A percentile compares a stretch with the other conserved stretches of the same genome.
Evolutionary conservation across 495 filamentous ascomycete species (phyloP).

Genomic region (Sordaria brevicollis): DNA sequence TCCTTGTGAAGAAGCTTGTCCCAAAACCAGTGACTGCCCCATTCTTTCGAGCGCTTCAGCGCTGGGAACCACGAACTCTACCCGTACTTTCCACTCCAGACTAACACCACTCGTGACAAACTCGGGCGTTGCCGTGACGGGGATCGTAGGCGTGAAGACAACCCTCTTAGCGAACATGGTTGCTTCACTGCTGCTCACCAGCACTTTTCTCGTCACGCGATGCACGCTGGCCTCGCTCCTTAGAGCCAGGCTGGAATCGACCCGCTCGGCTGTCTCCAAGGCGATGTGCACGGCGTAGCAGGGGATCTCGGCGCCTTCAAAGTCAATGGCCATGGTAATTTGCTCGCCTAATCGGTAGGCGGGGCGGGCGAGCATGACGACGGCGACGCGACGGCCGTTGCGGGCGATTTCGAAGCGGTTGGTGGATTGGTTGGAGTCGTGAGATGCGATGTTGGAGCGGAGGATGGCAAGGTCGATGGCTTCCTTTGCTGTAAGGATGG

Average conservation of each 20-base stretch:
- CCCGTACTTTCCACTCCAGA: conserved; percentile 72
- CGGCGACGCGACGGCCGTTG: conserved; percentile 72
- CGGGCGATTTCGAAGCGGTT: conserved; percentile 94
- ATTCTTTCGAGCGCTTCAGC: conserved; percentile 6
- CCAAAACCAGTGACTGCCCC: conserved; percentile 1
- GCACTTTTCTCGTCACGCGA: conserved; percentile 71
- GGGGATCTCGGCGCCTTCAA: conserved; percentile 58
- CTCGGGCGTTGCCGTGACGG: conserved; percentile 68
- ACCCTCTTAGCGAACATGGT: conserved; percentile 69
- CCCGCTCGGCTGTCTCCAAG: conserved; percentile 68
- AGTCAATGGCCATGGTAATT: conserved; percentile 73
- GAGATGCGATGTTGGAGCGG: conserved; percentile 50
- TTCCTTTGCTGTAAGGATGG: conserved; percentile 56
- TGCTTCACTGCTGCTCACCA: conserved; percentile 67
- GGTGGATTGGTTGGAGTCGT: conserved; percentile 50
- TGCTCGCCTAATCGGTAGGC: conserved; percentile 86
- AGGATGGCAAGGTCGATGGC: conserved; percentile 87
- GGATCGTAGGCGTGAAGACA: conserved; percentile 72
- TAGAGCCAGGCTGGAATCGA: conserved; percentile 70
- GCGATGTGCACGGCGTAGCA: conserved; percentile 71
- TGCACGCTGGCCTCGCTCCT: conserved; percentile 73
- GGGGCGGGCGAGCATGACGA: conserved; percentile 79
- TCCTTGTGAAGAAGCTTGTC: not conserved
- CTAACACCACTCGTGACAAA: conserved; percentile 81
- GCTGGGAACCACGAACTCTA: conserved; percentile 73